These are phyloP conservation scores for Candida patagonica DNA, from an alignment of 805 yeast species.

Conservation along the genomic window DNA sequence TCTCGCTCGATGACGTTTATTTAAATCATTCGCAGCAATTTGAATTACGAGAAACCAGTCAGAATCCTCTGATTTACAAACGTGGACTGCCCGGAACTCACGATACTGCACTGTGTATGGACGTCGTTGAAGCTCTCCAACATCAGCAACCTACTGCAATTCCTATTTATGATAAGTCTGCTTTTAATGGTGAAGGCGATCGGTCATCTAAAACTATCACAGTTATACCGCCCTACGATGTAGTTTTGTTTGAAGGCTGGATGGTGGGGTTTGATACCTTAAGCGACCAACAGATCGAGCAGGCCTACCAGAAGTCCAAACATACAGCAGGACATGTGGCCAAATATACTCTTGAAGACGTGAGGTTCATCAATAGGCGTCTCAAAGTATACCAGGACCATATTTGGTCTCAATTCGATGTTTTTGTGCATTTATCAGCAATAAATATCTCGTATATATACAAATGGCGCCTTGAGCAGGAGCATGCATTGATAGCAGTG, in stretches of 20 bases:
- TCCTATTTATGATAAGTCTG: slow-evolving; percentile 76
- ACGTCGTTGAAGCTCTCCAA: slow-evolving; percentile 29
- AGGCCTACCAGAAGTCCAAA: slow-evolving; percentile 23
- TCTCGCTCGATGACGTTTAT: slow-evolving; percentile 85
- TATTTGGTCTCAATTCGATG: slow-evolving; percentile 51
- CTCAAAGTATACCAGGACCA: slow-evolving; percentile 40
- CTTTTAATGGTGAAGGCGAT: slow-evolving; percentile 70
- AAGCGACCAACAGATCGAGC: slow-evolving; percentile 23
- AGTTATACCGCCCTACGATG: slow-evolving; percentile 38
- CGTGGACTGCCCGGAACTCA: slow-evolving; percentile 95
- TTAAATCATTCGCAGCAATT: slow-evolving; percentile 55
- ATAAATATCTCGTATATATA: slow-evolving; percentile 53
- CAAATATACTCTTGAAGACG: slow-evolving; percentile 15
- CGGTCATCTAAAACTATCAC: slow-evolving; percentile 39
- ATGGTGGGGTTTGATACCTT: slow-evolving; percentile 64
- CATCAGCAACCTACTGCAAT: slow-evolving; percentile 29
- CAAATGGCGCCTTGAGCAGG: slow-evolving; percentile 70
- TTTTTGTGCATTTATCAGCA: slow-evolving; percentile 56
- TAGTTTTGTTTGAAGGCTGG: slow-evolving; percentile 90
- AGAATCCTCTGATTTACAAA: slow-evolving; percentile 55
- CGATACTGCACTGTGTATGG: slow-evolving; percentile 42
- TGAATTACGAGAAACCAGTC: slow-evolving; percentile 30
- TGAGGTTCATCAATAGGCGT: slow-evolving; percentile 40
- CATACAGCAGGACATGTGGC: slow-evolving; percentile 23
- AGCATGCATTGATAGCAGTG: slow-evolving; percentile 43